These are phyloP conservation scores for Microbotryomycetes sp. DNA, from an alignment of 1,284 basidiomycete genomes.

Conservation along the genomic window DNA sequence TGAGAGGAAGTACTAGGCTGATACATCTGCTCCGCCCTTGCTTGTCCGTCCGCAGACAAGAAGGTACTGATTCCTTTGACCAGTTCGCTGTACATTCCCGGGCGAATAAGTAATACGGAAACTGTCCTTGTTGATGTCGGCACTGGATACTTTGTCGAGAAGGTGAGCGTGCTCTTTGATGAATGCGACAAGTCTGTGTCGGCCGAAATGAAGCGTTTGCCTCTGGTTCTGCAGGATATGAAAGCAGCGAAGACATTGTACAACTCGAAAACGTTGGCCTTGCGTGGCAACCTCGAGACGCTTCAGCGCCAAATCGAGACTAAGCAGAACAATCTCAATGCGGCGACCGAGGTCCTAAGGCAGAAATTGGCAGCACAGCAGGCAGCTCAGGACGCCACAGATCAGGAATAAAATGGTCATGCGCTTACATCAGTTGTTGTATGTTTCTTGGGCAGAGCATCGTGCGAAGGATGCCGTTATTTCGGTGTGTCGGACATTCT, in stretches of 20 bases:
- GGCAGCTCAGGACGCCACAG: too few species aligned
- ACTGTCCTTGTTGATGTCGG: constrained; percentile 92
- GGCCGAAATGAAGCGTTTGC: neutral
- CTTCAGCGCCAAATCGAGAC: constrained; percentile 76
- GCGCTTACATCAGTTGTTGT: too few species aligned
- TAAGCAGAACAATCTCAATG: constrained; percentile 59
- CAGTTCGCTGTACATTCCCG: constrained; percentile 90
- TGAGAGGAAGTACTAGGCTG: neutral
- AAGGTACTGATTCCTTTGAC: constrained; percentile 85
- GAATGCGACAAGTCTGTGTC: neutral
- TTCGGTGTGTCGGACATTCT: too few species aligned
- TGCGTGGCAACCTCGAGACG: constrained; percentile 60
- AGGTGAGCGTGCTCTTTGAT: constrained; percentile 49
- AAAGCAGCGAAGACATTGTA: constrained; percentile 35
- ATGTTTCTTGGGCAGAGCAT: too few species aligned
- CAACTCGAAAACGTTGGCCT: constrained; percentile 30
- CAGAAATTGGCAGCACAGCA: constrained; percentile 8
- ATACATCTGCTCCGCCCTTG: neutral
- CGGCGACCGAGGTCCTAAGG: constrained; percentile 16
- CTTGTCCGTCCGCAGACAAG: constrained; percentile 53
- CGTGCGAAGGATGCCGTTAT: too few species aligned
- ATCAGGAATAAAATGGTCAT: too few species aligned
- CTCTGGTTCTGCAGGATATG: constrained; percentile 13
- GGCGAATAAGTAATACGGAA: constrained; percentile 71
- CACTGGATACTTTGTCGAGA: constrained; percentile 93